Evolutionary conservation across 2,329 filamentous ascomycete species (phyloP), one percentile per base, ranked within the genome.

Genomic region (Exophiala calicioides): DNA sequence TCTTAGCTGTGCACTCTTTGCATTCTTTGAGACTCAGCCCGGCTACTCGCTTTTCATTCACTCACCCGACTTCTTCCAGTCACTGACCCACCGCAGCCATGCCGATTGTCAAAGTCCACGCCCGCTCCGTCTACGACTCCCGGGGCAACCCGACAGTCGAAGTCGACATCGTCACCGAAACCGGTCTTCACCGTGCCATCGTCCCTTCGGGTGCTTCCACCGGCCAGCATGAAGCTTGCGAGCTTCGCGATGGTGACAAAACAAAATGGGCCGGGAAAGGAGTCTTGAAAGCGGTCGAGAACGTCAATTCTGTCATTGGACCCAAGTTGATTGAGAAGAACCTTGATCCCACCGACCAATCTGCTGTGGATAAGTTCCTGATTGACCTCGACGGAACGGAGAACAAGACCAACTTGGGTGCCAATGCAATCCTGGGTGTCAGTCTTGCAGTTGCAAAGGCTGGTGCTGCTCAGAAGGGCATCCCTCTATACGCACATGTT

Each of bases 91-190:
- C 48, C 39, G 24, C 46, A 55, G 52, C 27, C 53, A 98, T 98
- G 93, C 78, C 87, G 66, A 88, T 93, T 74, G 83, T 84, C 73
- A 91, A 90, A 80, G 81, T 93, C 69, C 86, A 90, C 81, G 88
- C 87, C 68, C 87, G 93, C 70, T 90, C 86, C 68, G 90, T 98
- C 79, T 98, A 91, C 83, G 93, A 98, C 82, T 97, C 93, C 72
- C 91, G 93, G 62, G 82, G 82, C 71, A 98, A 98, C 85, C 93
- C 93, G 67, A 98, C 93, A 69, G 91, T 96, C 68, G 91, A 97
- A 81, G 91, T 97, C 66, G 91, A 96, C 71, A 83, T 96, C 64
- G 86, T 95, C 76, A 96, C 90, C 63, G 89, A 95, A 78, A 94
- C 87, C 64, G 91, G 91, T 68, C 85, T 97, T 57, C 90, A 96